Percentiles rank a stretch among this genome's conserved stretches.
These are phyloP conservation scores for Rosa persica DNA, from an alignment of 306 rosid species.

Conservation along the genomic window DNA sequence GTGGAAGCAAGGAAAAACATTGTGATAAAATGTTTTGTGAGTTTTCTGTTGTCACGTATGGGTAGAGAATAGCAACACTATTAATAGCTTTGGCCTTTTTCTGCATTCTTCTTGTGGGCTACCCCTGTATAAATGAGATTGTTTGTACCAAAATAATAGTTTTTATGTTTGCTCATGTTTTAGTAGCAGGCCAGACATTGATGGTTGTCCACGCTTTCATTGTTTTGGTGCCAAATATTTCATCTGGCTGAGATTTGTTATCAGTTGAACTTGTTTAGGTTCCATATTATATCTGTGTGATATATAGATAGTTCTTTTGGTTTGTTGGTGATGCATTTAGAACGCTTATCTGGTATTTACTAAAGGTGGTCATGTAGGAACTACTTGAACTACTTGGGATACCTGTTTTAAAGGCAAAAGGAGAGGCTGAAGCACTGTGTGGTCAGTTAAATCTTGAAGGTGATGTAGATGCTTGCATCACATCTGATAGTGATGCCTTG, in stretches of 20 bases:
- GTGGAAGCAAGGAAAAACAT: not conserved
- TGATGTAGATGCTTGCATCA: slow-evolving; percentile 84
- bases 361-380: slow-evolving; percentile 50
- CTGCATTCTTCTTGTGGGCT: not conserved
- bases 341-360: slow-evolving; percentile 27
- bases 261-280: not conserved
- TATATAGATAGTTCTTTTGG: slow-evolving; percentile 12
- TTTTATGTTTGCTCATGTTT: not conserved
- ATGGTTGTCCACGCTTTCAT: not conserved
- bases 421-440: slow-evolving; percentile 95
- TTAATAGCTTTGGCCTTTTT: not conserved
- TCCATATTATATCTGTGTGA: not conserved
- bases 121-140: not conserved
- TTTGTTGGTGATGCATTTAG: slow-evolving; percentile 31
- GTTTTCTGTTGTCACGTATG: not conserved
- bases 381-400: slow-evolving; percentile 81
- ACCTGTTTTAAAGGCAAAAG: slow-evolving; percentile 84
- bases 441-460: slow-evolving; percentile 78
- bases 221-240: not conserved
- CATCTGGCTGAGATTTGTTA: not conserved
- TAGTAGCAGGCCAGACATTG: not conserved
- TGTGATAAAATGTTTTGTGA: not conserved
- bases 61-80: not conserved
- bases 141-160: not conserved
- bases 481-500: slow-evolving; percentile 87